Conservation (phyloP, 192 early-diverging fungal genomes). For the Ambispora gerdemannii region DNA sequence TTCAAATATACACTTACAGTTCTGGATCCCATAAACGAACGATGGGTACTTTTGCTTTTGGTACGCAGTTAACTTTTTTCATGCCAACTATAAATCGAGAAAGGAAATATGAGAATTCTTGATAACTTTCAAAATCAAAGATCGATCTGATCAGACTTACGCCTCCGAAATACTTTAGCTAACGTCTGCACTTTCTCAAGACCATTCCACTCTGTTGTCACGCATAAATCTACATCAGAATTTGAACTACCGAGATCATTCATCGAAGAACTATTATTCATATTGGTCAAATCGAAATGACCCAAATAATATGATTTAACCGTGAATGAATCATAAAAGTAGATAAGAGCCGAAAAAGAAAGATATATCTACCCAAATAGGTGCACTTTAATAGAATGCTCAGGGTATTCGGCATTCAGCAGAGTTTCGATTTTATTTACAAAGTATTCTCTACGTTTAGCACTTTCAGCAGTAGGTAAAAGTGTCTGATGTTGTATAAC, state of each 20-base stretch:
- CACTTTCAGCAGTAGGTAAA: slow-evolving; percentile 66
- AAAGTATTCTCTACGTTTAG: slow-evolving; percentile 60
- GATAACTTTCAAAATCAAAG: neutral
- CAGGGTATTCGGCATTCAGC: slow-evolving; percentile 79
- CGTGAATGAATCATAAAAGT: slow-evolving; percentile 2
- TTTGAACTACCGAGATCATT: slow-evolving; percentile 81
- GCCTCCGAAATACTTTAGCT: slow-evolving; percentile 67
- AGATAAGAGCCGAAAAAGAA: neutral
- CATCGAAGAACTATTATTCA: slow-evolving; percentile 65
- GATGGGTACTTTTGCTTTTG: slow-evolving; percentile 88
- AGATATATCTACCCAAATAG: slow-evolving; percentile 74
- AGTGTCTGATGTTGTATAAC: too few relatives aligned
- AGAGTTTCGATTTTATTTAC: slow-evolving; percentile 79
- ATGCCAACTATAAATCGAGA: slow-evolving; percentile 62
- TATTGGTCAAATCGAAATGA: neutral
- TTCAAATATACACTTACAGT: slow-evolving; percentile 53
- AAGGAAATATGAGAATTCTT: slow-evolving; percentile 2
- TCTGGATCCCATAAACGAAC: slow-evolving; percentile 90
- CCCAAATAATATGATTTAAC: neutral
- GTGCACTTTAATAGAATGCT: slow-evolving; percentile 69
- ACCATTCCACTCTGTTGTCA: slow-evolving; percentile 82
- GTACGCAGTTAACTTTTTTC: slow-evolving; percentile 72
- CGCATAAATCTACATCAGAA: slow-evolving; percentile 90
- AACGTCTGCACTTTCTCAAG: slow-evolving; percentile 71
- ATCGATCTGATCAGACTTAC: slow-evolving; percentile 38